These are phyloP conservation scores for Agrocybe pediades DNA, from an alignment of 768 basidiomycete species.

Conservation along the genomic window DNA sequence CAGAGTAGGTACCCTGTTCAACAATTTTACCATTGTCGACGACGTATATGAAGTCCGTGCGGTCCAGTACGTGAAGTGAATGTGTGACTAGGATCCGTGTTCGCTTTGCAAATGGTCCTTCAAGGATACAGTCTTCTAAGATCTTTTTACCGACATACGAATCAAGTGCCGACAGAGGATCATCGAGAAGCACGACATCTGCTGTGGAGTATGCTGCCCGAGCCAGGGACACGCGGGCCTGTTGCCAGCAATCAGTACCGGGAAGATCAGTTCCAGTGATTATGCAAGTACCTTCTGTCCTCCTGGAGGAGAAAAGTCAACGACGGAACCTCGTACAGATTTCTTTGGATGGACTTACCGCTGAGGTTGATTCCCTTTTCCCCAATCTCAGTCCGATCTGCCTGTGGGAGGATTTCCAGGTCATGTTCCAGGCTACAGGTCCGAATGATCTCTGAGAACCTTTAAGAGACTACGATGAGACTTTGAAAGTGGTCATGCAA, in stretches of 20 bases:
- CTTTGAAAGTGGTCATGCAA: neutral
- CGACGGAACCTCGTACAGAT: neutral
- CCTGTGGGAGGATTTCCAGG: constrained; percentile 68
- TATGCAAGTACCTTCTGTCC: constrained; percentile 34
- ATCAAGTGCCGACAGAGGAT: constrained; percentile 80
- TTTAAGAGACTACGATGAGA: constrained; percentile 18
- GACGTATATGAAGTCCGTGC: constrained; percentile 64
- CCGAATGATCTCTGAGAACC: constrained; percentile 56
- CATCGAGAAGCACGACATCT: constrained; percentile 79
- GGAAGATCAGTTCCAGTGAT: neutral
- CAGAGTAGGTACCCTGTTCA: constrained; percentile 64
- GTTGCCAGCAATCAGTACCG: constrained; percentile 4
- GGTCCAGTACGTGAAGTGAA: constrained; percentile 57
- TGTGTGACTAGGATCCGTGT: constrained; percentile 68
- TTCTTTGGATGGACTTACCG: constrained; percentile 36
- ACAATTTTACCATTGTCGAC: constrained; percentile 59
- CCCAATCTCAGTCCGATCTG: constrained; percentile 71
- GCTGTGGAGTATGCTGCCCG: constrained; percentile 74
- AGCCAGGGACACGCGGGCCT: constrained; percentile 78
- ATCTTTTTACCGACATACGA: constrained; percentile 73
- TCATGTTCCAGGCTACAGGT: constrained; percentile 76
- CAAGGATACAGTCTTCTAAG: constrained; percentile 59
- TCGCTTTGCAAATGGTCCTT: constrained; percentile 50
- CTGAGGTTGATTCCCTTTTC: constrained; percentile 77
- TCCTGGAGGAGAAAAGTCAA: constrained; percentile 20